Conservation (phyloP, 345 rosid genomes). For the Punica granatum region DNA sequence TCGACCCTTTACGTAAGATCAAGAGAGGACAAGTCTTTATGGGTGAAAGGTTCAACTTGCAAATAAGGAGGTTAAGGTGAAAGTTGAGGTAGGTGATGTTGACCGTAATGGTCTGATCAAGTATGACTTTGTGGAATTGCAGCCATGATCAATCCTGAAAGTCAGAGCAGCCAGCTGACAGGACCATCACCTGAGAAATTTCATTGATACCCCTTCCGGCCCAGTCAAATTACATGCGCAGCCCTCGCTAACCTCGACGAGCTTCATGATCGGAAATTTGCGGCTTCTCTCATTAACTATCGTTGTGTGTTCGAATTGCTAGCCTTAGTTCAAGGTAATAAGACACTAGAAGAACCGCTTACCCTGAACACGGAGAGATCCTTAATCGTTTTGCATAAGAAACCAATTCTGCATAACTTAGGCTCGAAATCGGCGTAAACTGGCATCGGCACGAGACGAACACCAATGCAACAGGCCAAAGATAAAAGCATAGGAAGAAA, state of each 20-base stretch:
- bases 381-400: background rate
- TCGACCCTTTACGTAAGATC: background rate
- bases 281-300: background rate
- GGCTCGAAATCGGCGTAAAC: background rate
- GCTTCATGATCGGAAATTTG: background rate
- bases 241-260: background rate
- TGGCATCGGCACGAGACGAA: background rate
- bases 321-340: background rate
- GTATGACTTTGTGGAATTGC: constrained; percentile 1
- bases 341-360: background rate
- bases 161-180: background rate
- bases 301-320: background rate
- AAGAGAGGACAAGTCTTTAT: background rate
- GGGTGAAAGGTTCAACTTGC: background rate
- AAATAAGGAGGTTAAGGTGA: background rate
- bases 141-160: background rate
- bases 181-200: background rate
- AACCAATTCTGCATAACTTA: background rate
- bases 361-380: background rate
- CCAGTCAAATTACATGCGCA: background rate
- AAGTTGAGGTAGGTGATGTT: background rate
- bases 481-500: background rate
- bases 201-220: background rate
- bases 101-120: background rate
- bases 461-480: background rate